These are phyloP conservation scores for Cardamine resedifolia DNA, from an alignment of 345 rosid species.

Conservation along the genomic window DNA sequence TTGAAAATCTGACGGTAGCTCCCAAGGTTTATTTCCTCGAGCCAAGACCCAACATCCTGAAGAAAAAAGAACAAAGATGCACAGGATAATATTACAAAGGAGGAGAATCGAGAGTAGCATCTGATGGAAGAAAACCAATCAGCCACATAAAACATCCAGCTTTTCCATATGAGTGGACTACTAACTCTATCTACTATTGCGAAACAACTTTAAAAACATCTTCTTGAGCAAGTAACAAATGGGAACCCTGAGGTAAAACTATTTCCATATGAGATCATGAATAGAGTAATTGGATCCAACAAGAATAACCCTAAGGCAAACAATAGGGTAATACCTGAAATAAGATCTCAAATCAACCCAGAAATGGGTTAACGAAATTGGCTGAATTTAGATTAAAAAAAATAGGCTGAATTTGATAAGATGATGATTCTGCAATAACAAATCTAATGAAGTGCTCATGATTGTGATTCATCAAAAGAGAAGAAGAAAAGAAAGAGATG, in stretches of 20 bases:
- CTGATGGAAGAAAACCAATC: neutral
- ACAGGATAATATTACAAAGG: neutral
- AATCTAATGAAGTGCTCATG: neutral
- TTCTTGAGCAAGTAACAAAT: conserved; percentile 8
- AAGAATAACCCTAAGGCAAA: neutral
- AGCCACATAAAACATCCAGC: neutral
- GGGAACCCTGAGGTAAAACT: neutral
- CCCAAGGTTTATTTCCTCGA: conserved; percentile 89
- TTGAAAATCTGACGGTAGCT: conserved; percentile 86
- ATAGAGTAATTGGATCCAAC: conserved; percentile 12
- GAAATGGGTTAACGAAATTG: neutral
- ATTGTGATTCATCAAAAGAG: neutral
- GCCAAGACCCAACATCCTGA: conserved; percentile 97
- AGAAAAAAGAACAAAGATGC: neutral
- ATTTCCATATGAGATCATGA: too few relatives aligned
- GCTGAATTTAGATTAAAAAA: conserved; percentile 1
- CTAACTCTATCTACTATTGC: neutral
- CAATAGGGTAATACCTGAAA: conserved; percentile 26
- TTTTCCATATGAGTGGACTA: conserved; percentile 7
- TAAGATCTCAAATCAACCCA: conserved; percentile 4
- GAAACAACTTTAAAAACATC: too few relatives aligned
- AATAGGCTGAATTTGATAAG: conserved; percentile 1
- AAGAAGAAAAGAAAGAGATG: neutral
- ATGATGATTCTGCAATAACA: conserved; percentile 8
- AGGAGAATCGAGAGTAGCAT: neutral